Conservation (phyloP, 306 rosid genomes). For the Corylus heterophylla region DNA sequence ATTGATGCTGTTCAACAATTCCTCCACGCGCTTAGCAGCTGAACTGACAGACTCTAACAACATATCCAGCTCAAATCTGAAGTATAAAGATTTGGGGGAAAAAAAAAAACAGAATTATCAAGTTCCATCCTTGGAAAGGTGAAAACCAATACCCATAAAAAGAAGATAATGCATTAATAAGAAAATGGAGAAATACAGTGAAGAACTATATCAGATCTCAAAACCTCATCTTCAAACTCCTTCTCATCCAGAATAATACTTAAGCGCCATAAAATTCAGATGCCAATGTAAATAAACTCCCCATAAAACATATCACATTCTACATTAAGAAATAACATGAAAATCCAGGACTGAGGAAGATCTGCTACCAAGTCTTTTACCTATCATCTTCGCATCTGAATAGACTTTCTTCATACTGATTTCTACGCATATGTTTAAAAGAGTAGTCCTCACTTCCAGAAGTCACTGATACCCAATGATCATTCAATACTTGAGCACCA, state of each 20-base stretch:
- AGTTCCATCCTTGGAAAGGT: conserved; percentile 20
- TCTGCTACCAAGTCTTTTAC: conserved; percentile 36
- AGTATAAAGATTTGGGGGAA: background rate
- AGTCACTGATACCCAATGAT: conserved; percentile 98
- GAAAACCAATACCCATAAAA: conserved; percentile 16
- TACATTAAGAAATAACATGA: background rate
- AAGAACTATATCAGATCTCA: conserved; percentile 13
- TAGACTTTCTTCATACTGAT: conserved; percentile 96
- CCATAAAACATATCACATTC: background rate
- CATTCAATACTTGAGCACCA: conserved; percentile 91
- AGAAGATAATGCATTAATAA: conserved; percentile 2
- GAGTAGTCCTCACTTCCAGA: conserved; percentile 99
- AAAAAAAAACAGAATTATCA: background rate
- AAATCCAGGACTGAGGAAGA: background rate
- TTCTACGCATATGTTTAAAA: conserved; percentile 95
- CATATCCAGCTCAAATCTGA: conserved; percentile 98
- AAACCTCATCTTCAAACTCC: conserved; percentile 2
- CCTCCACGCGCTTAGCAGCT: conserved; percentile 83
- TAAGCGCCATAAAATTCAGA: conserved; percentile 5
- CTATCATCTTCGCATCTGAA: conserved; percentile 99
- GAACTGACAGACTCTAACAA: conserved; percentile 92
- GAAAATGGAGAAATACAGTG: conserved; percentile 6
- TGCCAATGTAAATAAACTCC: background rate
- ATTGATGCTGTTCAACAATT: conserved; percentile 62
- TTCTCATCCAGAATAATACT: background rate